Percentiles rank a stretch among this genome's conserved stretches.
Evolutionary conservation across 129 eudicot species (phyloP).

Genomic region (Erigeron canadensis): DNA sequence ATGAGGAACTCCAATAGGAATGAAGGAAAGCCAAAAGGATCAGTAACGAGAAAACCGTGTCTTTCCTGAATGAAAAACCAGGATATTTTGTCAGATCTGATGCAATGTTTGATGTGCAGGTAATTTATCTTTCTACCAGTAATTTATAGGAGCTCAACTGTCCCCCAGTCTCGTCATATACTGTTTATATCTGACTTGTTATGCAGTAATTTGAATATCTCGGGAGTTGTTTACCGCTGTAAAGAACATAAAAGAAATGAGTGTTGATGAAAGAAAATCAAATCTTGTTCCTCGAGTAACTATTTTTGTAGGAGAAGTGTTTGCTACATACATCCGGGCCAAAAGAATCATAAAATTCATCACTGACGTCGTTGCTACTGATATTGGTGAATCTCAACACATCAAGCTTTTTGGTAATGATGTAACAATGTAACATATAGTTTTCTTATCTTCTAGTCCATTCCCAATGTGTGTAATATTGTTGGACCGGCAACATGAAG

Average conservation of each 20-base stretch:
- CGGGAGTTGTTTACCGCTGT: constrained; percentile 84
- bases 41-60: constrained; percentile 65
- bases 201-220: constrained; percentile 63
- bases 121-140: background rate
- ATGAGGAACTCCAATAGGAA: constrained; percentile 72
- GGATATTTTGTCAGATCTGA: constrained; percentile 81
- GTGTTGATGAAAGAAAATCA: constrained; percentile 56
- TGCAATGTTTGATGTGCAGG: constrained; percentile 98
- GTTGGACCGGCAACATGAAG: constrained; percentile 81
- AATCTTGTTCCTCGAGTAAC: constrained; percentile 80
- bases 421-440: too few species aligned
- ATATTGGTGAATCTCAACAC: constrained; percentile 90
- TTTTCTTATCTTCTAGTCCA: constrained; percentile 1
- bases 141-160: background rate
- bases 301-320: constrained; percentile 95
- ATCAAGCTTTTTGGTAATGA: constrained; percentile 52
- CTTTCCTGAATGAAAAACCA: constrained; percentile 73
- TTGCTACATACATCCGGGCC: constrained; percentile 89
- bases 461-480: constrained; percentile 14
- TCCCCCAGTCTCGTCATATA: background rate
- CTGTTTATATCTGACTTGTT: constrained; percentile 3
- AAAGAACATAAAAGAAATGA: constrained; percentile 95
- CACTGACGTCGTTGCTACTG: constrained; percentile 80
- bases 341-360: constrained; percentile 92
- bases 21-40: constrained; percentile 79